Evolutionary conservation across 176 grass and related monocot genomes (phyloP).

Genomic region (Musa schizocarpa): DNA sequence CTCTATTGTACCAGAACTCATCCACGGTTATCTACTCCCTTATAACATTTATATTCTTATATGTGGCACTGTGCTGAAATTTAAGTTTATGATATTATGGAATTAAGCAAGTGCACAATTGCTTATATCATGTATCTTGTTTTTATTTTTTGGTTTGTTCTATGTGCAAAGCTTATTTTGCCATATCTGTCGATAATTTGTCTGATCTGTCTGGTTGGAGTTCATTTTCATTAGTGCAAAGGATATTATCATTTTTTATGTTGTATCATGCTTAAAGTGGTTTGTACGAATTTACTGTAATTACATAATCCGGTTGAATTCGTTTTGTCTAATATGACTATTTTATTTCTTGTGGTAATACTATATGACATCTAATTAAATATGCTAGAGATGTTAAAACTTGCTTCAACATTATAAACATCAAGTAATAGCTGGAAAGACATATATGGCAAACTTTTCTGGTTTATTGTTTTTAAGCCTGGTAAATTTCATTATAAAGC

Average conservation of each 20-base stretch:
- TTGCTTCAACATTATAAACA: not conserved
- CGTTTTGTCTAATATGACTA: not conserved
- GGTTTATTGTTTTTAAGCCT: no score
- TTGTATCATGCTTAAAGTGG: not conserved
- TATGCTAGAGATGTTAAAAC: not conserved
- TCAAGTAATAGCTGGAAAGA: not conserved
- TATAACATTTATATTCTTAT: not conserved
- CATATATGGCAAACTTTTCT: not conserved
- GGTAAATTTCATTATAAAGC: not conserved
- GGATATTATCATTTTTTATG: not conserved
- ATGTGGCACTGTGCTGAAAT: not conserved
- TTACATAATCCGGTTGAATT: not conserved
- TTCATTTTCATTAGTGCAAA: not conserved
- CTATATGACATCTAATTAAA: not conserved
- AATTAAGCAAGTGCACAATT: not conserved
- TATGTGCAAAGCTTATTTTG: not conserved
- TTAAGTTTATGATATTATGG: not conserved
- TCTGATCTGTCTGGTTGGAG: not conserved
- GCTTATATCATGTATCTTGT: not conserved
- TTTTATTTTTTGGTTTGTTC: not conserved
- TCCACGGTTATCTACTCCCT: no score
- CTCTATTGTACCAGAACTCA: no score
- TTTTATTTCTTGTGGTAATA: not conserved
- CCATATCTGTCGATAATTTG: not conserved
- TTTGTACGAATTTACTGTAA: not conserved